A percentile compares a stretch with the other conserved stretches of the same genome.
These are phyloP conservation scores for Trichoderma semiorbis DNA, from an alignment of 2,329 filamentous ascomycete genomes.

Conservation along the genomic window DNA sequence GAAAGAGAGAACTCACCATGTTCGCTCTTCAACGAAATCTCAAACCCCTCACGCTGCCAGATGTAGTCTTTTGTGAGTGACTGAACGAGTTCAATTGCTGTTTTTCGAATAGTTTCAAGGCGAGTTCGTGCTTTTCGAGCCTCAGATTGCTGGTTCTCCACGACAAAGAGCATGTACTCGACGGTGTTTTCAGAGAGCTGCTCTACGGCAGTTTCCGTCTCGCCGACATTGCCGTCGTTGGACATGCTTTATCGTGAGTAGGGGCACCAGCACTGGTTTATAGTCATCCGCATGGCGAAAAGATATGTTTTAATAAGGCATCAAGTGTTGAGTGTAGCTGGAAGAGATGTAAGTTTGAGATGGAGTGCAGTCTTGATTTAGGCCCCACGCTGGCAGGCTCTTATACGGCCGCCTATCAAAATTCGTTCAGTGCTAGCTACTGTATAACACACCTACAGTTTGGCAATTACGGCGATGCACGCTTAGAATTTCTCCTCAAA, in stretches of 20 bases:
- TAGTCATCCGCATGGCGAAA: not conserved
- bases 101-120: constrained; percentile 70
- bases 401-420: not conserved
- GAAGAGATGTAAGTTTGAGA: not conserved
- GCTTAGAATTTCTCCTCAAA: not conserved
- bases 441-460: not conserved
- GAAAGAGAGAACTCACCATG: constrained; percentile 44
- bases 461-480: not conserved
- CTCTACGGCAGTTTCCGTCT: not conserved
- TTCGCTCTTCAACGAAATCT: constrained; percentile 60
- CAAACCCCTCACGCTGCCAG: constrained; percentile 86
- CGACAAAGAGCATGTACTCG: constrained; percentile 75
- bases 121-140: constrained; percentile 57
- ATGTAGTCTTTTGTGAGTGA: constrained; percentile 79
- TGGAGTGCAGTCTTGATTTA: not conserved
- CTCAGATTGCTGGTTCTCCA: constrained; percentile 51
- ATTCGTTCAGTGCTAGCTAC: not conserved
- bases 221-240: not conserved
- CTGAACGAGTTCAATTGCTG: constrained; percentile 59
- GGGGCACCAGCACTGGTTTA: too few species aligned
- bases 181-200: constrained; percentile 75
- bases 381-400: not conserved
- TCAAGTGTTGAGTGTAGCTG: not conserved
- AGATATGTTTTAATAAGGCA: too few species aligned
- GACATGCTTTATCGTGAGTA: not conserved